A percentile compares a stretch with the other conserved stretches of the same genome.
Evolutionary conservation across 78 protist species (phyloP).

Genomic region (Dictyostelium discoideum): dicty_2.7 NC_007091.3:613001-613500

Average conservation of each 20-base stretch:
- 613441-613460: background rate
- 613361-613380: too few species aligned
- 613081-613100: background rate
- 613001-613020: too few species aligned
- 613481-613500: background rate
- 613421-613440: too few species aligned
- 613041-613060: background rate
- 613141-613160: too few species aligned
- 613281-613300: background rate
- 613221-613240: background rate
- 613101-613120: background rate
- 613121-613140: background rate
- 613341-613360: background rate
- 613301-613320: background rate
- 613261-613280: background rate
- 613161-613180: too few species aligned
- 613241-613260: background rate
- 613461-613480: background rate
- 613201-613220: background rate
- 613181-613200: background rate
- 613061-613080: background rate
- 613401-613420: too few species aligned
- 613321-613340: background rate
- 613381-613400: too few species aligned
- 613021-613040: too few species aligned